Evolutionary conservation across 2,329 filamentous ascomycete genomes (phyloP).

Genomic region (Eutypella sp.): DNA sequence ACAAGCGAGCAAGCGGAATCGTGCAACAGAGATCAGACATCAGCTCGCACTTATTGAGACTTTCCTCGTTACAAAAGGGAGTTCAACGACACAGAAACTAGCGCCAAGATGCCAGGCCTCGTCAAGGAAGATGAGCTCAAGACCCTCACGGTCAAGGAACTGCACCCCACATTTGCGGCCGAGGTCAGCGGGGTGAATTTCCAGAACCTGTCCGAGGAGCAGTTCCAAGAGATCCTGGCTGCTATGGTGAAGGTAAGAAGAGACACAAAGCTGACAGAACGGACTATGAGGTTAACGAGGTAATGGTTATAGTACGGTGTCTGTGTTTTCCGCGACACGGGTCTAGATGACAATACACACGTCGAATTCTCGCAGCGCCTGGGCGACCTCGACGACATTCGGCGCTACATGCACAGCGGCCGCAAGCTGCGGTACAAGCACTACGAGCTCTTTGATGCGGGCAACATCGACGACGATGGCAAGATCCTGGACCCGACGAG

Average conservation of each 20-base stretch:
- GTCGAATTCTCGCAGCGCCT: conserved; percentile 45
- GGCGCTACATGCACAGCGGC: conserved; percentile 40
- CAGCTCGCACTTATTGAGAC: no score
- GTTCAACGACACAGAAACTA: not conserved
- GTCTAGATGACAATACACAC: conserved; percentile 45
- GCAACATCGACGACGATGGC: conserved; percentile 43
- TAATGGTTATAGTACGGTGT: conserved; percentile 42
- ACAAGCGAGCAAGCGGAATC: no score
- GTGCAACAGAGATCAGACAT: no score
- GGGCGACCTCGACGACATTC: conserved; percentile 52
- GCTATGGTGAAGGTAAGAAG: conserved; percentile 29
- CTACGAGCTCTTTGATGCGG: conserved; percentile 52
- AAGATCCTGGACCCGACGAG: conserved; percentile 13
- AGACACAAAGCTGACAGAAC: not conserved
- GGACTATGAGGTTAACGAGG: conserved; percentile 1
- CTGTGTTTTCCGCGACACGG: conserved; percentile 44
- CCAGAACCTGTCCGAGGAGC: conserved; percentile 25
- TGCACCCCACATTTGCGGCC: conserved; percentile 26
- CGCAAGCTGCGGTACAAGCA: conserved; percentile 42
- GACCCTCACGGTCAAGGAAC: conserved; percentile 20
- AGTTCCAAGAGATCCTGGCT: conserved; percentile 25
- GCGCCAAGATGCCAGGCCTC: conserved; percentile 21
- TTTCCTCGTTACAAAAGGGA: no score
- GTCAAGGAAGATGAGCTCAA: conserved; percentile 21
- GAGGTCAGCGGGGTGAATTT: conserved; percentile 30